Conservation (phyloP, 2,329 filamentous ascomycete species). For the Venturia nashicola region DNA sequence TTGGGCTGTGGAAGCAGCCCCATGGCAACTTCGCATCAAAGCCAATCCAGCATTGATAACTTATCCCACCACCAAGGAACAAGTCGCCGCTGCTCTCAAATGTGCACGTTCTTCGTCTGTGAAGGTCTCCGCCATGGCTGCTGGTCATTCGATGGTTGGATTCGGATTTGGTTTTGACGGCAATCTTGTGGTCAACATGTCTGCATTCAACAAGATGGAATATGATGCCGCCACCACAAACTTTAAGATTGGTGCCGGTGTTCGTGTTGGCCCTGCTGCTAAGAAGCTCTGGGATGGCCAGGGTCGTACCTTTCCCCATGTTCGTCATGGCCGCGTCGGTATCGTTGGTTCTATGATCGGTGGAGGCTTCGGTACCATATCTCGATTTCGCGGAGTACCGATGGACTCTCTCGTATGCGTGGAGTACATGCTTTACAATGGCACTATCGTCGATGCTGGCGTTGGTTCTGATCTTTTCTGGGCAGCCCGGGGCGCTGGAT, state of each 20-base stretch:
- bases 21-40: neutral
- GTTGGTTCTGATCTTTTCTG: conserved; percentile 44
- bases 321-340: conserved; percentile 28
- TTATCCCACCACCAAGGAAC: neutral
- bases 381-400: conserved; percentile 45
- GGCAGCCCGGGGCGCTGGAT: conserved; percentile 44
- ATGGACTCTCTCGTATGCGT: conserved; percentile 44
- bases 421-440: conserved; percentile 45
- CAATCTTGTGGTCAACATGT: conserved; percentile 35
- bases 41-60: neutral
- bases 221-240: conserved; percentile 29
- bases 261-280: conserved; percentile 31
- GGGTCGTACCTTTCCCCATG: neutral
- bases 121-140: conserved; percentile 46
- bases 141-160: conserved; percentile 50
- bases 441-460: conserved; percentile 28
- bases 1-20: neutral
- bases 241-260: conserved; percentile 35
- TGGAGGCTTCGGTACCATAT: conserved; percentile 45
- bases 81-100: neutral
- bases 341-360: conserved; percentile 40
- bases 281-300: conserved; percentile 18
- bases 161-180: conserved; percentile 38
- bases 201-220: conserved; percentile 31
- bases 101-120: neutral